Evolutionary conservation across 2,329 filamentous ascomycete species (phyloP), one percentile per base, ranked within the genome.

Genomic region (Alternaria gaisen): DNA sequence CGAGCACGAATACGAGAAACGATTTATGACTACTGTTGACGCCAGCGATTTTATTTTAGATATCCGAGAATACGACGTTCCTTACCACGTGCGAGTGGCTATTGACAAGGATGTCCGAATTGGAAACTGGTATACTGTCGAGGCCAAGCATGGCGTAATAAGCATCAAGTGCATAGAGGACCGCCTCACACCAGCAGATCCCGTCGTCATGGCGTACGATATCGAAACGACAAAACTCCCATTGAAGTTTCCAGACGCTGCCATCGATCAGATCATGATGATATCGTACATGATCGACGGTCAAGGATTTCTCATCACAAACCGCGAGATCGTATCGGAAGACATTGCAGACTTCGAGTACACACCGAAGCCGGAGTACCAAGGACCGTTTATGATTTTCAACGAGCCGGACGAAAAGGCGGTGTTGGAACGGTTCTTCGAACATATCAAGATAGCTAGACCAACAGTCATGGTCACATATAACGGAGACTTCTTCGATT

Each of bases 401-500:
- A 99, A 99, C 77, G 96, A 99, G 77, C 91, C 93, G 1, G 90
- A 98, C 73, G 95, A 99, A 80, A 95, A 95, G 78, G 87, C 85
- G 1, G 77, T 97, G 2, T 84, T 99, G 22, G 94, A 98, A 75
- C 86, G 95, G 16, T 99, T 99, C 81, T 98, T 99, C 74, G 84
- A 92, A 41, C 95, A 97, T 78, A 91, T 99, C 79, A 98, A 99
- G 74, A 93, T 97, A 77, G 93, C 93, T 1, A 88, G 91, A 61
- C 95, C 95, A 0, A 98, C 94, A 0, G 94, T 99, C 58, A 99
- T 99, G 77, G 94, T 96, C 36, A 99, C 95, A n/a, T 99, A 99
- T 85, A 99, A 99, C 92, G 95, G 95, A 82, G 95, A 99, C 83
- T 99, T 99, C 79, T 99, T 99, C 89, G 95, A 99, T 90, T 99